Evolutionary conservation across 139 green algal genomes (phyloP).

Genomic region (Medakamo hakoo): DNA sequence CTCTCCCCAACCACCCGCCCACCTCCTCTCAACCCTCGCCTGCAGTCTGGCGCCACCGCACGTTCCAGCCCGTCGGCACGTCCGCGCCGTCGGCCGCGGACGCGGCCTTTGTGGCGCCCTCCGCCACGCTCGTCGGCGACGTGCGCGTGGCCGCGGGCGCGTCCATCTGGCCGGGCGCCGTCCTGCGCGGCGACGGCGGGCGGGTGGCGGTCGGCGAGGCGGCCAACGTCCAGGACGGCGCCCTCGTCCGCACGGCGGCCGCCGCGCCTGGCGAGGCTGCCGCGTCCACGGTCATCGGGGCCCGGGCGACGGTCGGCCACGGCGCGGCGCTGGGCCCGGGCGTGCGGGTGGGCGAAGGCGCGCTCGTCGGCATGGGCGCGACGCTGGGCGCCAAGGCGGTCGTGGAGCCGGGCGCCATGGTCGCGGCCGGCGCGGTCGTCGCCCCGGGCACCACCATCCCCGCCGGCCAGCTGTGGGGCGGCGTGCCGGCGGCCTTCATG

Average conservation of each 20-base stretch:
- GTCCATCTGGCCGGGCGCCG: conserved; percentile 81
- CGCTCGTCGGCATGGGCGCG: conserved; percentile 87
- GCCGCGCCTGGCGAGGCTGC: conserved; percentile 1
- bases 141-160: conserved; percentile 61
- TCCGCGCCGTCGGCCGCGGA: conserved; percentile 39
- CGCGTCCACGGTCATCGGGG: conserved; percentile 53
- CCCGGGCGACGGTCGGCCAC: conserved; percentile 78
- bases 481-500: conserved; percentile 67
- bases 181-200: conserved; percentile 72
- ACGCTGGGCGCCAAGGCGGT: conserved; percentile 49
- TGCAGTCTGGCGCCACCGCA: conserved; percentile 56
- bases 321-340: conserved; percentile 53
- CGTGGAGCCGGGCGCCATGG: conserved; percentile 47
- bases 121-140: conserved; percentile 64
- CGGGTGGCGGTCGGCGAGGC: conserved; percentile 61
- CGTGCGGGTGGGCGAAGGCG: conserved; percentile 74
- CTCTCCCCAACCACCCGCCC: conserved; percentile 6
- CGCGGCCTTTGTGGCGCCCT: conserved; percentile 72
- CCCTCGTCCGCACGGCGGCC: conserved; percentile 38
- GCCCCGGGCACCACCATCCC: conserved; percentile 47
- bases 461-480: conserved; percentile 43
- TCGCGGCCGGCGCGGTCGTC: conserved; percentile 82
- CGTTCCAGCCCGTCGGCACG: conserved; percentile 43
- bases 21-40: no score
- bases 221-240: conserved; percentile 90